Evolutionary conservation across 441 rosid genomes (phyloP), one percentile per base, ranked within the genome.

Genomic region (Iberis amara): DNA sequence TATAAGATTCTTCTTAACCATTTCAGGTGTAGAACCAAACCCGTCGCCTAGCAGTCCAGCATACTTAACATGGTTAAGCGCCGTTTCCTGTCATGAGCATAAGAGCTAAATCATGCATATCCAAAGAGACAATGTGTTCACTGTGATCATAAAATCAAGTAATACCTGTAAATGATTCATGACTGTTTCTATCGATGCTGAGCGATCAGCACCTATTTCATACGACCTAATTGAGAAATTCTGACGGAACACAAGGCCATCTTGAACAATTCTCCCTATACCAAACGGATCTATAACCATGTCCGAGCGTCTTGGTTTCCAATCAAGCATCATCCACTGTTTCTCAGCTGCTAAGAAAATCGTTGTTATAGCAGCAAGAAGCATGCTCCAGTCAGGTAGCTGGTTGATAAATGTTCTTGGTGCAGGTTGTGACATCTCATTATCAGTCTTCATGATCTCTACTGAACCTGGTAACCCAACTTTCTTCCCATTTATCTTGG

Each of bases 271-370:
- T 59, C 77, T 84, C 49, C 96, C 99, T 6, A 86, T 42, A 27
- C 91, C 95, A 31, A 86, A 86, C 0, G 95, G 94, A 55, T 94
- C 95, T 36, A 77, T 68, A 8, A 84, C 73, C 90, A 86, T 73
- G 59, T 94, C 99, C 9, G 95, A 24, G 26, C 96, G 80, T 62
- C 79, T 82, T 0, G 97, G 94, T 71, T 94, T 89, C 97, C 96
- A 86, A 41, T 94, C 97, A 50, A 94, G 92, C 96, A 89, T 94
- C 97, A 78, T 94, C 97, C 97, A 94, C 72, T 94, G 99, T 72
- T 94, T 94, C 77, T 94, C 99, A 7, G 97, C 99, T 0, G 99
- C 99, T 81, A 94, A 71, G 70, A 94, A 94, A 42, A 89, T 62
- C 0, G 99, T 94, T 2, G 99, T 94, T 0, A 94, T 85, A 10